Evolutionary conservation across 176 grass and related monocot species (phyloP).

Genomic region (Ensete glaucum): DNA sequence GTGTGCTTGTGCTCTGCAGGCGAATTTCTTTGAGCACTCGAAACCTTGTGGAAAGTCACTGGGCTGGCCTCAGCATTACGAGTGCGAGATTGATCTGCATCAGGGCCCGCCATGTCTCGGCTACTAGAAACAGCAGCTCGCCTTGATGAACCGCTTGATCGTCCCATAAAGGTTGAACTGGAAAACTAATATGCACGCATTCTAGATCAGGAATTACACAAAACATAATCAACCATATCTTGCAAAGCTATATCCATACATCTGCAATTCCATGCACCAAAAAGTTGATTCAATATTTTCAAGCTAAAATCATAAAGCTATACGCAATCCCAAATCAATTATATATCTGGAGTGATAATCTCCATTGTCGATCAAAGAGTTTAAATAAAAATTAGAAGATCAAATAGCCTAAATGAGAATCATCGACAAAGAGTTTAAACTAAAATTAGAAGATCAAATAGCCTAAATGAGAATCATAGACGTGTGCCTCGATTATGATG

Average conservation of each 20-base stretch:
- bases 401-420: not conserved
- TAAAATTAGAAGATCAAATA: not conserved
- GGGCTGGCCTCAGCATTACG: conserved; percentile 45
- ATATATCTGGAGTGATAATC: not conserved
- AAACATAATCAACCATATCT: not conserved
- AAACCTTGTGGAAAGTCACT: conserved; percentile 32
- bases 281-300: not conserved
- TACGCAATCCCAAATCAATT: not conserved
- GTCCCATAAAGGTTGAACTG: conserved; percentile 50
- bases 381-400: not conserved
- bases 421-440: not conserved
- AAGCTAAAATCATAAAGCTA: not conserved
- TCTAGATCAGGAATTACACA: conserved; percentile 37
- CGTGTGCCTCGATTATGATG: too few species aligned
- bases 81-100: conserved; percentile 21
- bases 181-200: conserved; percentile 49
- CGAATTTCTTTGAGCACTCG: conserved; percentile 30
- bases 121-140: conserved; percentile 58
- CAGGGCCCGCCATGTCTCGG: conserved; percentile 18
- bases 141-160: conserved; percentile 67
- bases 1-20: conserved; percentile 33
- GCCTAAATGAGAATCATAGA: too few species aligned
- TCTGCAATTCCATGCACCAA: too few species aligned
- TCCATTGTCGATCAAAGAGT: not conserved
- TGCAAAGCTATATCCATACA: not conserved